These are phyloP conservation scores for Lactarius evosmus DNA, from an alignment of 768 basidiomycete species.

Conservation along the genomic window DNA sequence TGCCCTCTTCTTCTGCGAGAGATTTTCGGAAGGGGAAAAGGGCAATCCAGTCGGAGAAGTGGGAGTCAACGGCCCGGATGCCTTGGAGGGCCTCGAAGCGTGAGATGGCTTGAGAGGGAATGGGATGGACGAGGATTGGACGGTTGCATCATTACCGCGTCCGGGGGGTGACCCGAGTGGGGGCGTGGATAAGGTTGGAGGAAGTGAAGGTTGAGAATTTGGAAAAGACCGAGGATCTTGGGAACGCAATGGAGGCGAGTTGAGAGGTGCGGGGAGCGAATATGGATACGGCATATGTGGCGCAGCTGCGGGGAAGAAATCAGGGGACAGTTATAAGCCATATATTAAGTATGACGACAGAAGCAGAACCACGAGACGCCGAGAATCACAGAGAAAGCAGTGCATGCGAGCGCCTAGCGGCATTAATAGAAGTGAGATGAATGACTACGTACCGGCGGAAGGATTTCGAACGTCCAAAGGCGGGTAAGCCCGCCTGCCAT, in stretches of 20 bases:
- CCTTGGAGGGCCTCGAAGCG: slow-evolving; percentile 26
- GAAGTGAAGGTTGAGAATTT: slow-evolving; percentile 26
- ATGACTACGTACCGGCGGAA: slow-evolving; percentile 20
- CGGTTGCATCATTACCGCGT: slow-evolving; percentile 3
- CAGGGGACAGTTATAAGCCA: background rate
- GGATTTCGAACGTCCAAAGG: slow-evolving; percentile 33
- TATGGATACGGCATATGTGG: slow-evolving; percentile 21
- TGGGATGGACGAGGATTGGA: slow-evolving; percentile 25
- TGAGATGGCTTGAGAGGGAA: slow-evolving; percentile 30
- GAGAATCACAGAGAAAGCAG: background rate
- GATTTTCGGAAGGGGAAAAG: slow-evolving; percentile 58
- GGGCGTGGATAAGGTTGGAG: slow-evolving; percentile 21
- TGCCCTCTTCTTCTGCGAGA: slow-evolving; percentile 37
- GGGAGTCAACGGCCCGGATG: slow-evolving; percentile 31
- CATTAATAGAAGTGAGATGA: slow-evolving; percentile 11
- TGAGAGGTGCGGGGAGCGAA: background rate
- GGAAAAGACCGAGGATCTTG: slow-evolving; percentile 1
- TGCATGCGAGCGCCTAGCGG: slow-evolving; percentile 11
- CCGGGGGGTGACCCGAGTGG: background rate
- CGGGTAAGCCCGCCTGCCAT: slow-evolving; percentile 34
- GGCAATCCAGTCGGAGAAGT: slow-evolving; percentile 26
- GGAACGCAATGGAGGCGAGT: slow-evolving; percentile 3
- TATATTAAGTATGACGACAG: slow-evolving; percentile 15
- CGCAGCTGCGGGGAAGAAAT: slow-evolving; percentile 6
- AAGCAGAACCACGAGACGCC: background rate